Evolutionary conservation across 1,139 yeast species (phyloP), one percentile per base, ranked within the genome.

Genomic region (Debaryomycetaceae sp.): DNA sequence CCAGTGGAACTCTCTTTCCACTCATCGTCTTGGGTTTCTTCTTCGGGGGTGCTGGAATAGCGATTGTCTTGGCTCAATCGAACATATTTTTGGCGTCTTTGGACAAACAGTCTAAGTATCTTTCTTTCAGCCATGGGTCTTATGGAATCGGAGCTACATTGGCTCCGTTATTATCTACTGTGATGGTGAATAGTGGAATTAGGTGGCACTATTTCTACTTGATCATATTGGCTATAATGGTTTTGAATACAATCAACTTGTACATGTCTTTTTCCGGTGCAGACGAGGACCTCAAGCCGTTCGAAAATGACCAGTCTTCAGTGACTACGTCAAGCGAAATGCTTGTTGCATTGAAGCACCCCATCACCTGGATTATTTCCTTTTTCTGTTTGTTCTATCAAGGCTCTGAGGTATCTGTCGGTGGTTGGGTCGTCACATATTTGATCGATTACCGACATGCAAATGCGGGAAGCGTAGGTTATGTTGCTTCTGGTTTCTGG

Each of bases 401-500:
- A 51, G 91, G 89, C 3, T 72, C 78, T 2, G 89, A 83, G 54
- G 87, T 83, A 4, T 65, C 83, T 0, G 58, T 81, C 49, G 87
- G 84, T 16, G 87, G 87, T 24, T 83, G 88, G 88, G 71, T 79
- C 29, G 83, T 81, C 30, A 79, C 88, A 0, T 83, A 70, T 49
- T 65, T 83, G 51, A 68, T 79, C 35, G 77, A 74, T 37, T 78
- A 78, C 49, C 67, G 87, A 35, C 63, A 67, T 34, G 84, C 81
- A 1, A 58, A 63, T 38, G 52, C 62, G 3, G 46, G 54, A 0
- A 58, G 73, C 4, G 72, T 74, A 41, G 87, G 88, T 15, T 82
- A 81, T 51, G 82, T 81, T 22, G 77, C 85, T 2, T 78, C 87
- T 6, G 88, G 88, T 0, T 81, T 76, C 49, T 83, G 88, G 89